Evolutionary conservation across 768 basidiomycete species (phyloP).

Genomic region (Suillus americanus): DNA sequence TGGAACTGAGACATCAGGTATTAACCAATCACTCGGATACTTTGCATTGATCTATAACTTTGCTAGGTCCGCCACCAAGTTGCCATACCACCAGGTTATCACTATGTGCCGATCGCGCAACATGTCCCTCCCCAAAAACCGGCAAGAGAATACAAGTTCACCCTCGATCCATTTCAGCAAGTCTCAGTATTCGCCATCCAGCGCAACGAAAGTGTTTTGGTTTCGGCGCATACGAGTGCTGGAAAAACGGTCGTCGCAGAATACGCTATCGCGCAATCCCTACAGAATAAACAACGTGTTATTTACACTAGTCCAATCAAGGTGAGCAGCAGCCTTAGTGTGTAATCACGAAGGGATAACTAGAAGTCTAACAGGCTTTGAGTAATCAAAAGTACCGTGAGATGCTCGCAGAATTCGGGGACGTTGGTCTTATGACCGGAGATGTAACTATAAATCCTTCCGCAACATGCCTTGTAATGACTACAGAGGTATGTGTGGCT

Average conservation of each 20-base stretch:
- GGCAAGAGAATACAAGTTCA: constrained; percentile 92
- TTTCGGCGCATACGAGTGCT: constrained; percentile 98
- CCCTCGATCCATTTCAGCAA: constrained; percentile 94
- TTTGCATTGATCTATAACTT: constrained; percentile 8
- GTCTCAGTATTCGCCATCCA: constrained; percentile 95
- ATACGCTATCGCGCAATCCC: constrained; percentile 97
- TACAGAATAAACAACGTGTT: constrained; percentile 91
- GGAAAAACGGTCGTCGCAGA: constrained; percentile 99
- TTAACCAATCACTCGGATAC: constrained; percentile 7
- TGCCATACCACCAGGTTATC: constrained; percentile 89
- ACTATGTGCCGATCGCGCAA: constrained; percentile 85
- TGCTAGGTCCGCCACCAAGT: constrained; percentile 91
- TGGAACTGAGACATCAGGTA: constrained; percentile 84
- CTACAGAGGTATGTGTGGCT: constrained; percentile 74
- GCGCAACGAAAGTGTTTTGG: constrained; percentile 94
- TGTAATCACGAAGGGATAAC: constrained; percentile 13
- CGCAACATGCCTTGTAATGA: constrained; percentile 98
- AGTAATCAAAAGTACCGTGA: constrained; percentile 99
- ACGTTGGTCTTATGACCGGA: constrained; percentile 98
- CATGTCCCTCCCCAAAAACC: constrained; percentile 92
- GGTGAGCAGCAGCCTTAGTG: constrained; percentile 50
- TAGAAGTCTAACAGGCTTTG: constrained; percentile 64
- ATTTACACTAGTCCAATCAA: constrained; percentile 99
- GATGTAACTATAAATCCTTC: constrained; percentile 99
- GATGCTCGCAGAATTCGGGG: constrained; percentile 94